Percentiles rank a stretch among this genome's conserved stretches.
Evolutionary conservation across 1,139 yeast genomes (phyloP).

Genomic region (Scheffersomyces lignicola): DNA sequence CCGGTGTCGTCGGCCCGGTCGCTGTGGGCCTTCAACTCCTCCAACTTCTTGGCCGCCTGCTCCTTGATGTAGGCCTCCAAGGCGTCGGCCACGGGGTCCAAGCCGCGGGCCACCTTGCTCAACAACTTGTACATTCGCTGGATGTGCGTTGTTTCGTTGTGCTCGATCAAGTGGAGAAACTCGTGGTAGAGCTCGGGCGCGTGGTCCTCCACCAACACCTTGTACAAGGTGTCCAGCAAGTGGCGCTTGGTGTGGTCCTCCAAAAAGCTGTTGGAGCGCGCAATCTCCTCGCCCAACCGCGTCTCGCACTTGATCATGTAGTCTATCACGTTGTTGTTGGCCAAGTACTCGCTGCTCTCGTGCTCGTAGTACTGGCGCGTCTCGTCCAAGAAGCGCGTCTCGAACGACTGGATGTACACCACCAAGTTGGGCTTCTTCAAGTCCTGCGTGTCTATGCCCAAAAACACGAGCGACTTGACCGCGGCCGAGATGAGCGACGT

Average conservation of each 20-base stretch:
- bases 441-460: slow-evolving; percentile 79
- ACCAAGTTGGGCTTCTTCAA: slow-evolving; percentile 80
- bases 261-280: slow-evolving; percentile 73
- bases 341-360: slow-evolving; percentile 69
- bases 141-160: slow-evolving; percentile 74
- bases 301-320: slow-evolving; percentile 86
- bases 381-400: slow-evolving; percentile 68
- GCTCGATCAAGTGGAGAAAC: slow-evolving; percentile 70
- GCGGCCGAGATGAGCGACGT: slow-evolving; percentile 69
- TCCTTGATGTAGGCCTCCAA: slow-evolving; percentile 74
- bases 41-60: slow-evolving; percentile 71
- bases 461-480: slow-evolving; percentile 76
- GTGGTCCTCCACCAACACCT: slow-evolving; percentile 76
- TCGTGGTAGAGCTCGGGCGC: slow-evolving; percentile 76
- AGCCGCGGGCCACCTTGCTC: slow-evolving; percentile 70
- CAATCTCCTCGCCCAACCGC: slow-evolving; percentile 79
- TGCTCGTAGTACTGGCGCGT: slow-evolving; percentile 71
- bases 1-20: slow-evolving; percentile 19
- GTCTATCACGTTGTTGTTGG: slow-evolving; percentile 80
- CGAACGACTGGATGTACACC: slow-evolving; percentile 80
- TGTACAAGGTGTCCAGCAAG: slow-evolving; percentile 72
- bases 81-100: slow-evolving; percentile 73
- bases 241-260: slow-evolving; percentile 85
- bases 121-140: slow-evolving; percentile 76
- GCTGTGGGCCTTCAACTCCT: slow-evolving; percentile 55